Conservation (phyloP, 805 yeast species). For the Myxozyma nipponensis region DNA sequence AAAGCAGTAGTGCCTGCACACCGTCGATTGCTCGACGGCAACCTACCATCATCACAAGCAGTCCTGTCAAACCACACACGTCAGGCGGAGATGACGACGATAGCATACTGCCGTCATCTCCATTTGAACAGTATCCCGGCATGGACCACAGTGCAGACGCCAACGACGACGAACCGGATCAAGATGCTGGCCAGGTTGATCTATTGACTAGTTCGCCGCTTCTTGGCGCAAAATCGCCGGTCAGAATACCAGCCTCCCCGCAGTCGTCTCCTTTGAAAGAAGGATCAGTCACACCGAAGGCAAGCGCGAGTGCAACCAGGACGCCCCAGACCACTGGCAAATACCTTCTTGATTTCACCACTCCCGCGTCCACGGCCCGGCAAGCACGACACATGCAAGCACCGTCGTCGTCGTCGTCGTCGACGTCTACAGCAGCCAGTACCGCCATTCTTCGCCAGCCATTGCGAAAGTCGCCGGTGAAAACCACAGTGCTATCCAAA, state of each 20-base stretch:
- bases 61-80: no score
- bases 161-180: not conserved
- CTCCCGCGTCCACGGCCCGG: no score
- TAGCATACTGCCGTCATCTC: constrained; percentile 18
- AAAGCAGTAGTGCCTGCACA: no score
- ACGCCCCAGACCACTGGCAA: not conserved
- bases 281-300: not conserved
- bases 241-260: no score
- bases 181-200: not conserved
- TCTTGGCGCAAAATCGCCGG: not conserved
- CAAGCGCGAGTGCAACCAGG: not conserved
- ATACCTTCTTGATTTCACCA: not conserved
- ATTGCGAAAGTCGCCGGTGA: not conserved
- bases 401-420: no score
- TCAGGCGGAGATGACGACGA: constrained; percentile 14
- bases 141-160: not conserved
- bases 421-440: no score
- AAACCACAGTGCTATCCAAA: not conserved
- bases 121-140: constrained; percentile 22
- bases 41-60: no score
- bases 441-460: no score
- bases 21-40: no score
- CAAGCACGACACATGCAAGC: no score
- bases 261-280: not conserved
- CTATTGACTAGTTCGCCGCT: not conserved